Evolutionary conservation across 1,284 basidiomycete genomes (phyloP).

Genomic region (Lentinus polychrous): DNA sequence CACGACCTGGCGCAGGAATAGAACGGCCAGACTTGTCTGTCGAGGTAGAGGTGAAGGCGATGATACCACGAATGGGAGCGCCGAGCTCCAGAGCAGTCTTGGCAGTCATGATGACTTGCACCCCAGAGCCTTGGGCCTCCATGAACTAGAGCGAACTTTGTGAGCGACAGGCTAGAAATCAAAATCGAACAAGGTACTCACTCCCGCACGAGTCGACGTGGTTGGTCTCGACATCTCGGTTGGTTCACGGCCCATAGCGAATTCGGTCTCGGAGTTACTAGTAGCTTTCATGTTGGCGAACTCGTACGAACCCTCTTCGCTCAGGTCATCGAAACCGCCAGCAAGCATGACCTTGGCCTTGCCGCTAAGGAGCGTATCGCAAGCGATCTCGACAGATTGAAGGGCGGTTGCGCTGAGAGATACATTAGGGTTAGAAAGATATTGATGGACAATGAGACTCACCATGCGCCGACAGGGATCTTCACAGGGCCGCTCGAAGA

Average conservation of each 20-base stretch:
- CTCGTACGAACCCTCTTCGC: conserved; percentile 95
- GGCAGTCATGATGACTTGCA: conserved; percentile 95
- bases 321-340: conserved; percentile 97
- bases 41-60: conserved; percentile 96
- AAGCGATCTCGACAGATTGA: conserved; percentile 97
- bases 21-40: conserved; percentile 97
- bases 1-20: conserved; percentile 88
- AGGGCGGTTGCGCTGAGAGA: conserved; percentile 81
- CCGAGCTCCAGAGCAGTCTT: conserved; percentile 95
- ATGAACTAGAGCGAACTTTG: conserved; percentile 65
- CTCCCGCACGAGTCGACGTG: conserved; percentile 90
- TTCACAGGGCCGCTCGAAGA: conserved; percentile 97
- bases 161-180: conserved; percentile 8
- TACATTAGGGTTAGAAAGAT: neutral
- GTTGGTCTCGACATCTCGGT: conserved; percentile 98
- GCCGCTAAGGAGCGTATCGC: conserved; percentile 88
- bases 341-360: conserved; percentile 99
- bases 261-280: conserved; percentile 92
- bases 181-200: conserved; percentile 28
- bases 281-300: conserved; percentile 99
- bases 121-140: conserved; percentile 96
- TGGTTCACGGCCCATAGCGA: conserved; percentile 97
- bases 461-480: conserved; percentile 98
- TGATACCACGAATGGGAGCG: conserved; percentile 86
- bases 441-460: conserved; percentile 19